Base-by-base conservation (phyloP, 2,329 filamentous ascomycete genomes). In the Penicillium sp. region DNA sequence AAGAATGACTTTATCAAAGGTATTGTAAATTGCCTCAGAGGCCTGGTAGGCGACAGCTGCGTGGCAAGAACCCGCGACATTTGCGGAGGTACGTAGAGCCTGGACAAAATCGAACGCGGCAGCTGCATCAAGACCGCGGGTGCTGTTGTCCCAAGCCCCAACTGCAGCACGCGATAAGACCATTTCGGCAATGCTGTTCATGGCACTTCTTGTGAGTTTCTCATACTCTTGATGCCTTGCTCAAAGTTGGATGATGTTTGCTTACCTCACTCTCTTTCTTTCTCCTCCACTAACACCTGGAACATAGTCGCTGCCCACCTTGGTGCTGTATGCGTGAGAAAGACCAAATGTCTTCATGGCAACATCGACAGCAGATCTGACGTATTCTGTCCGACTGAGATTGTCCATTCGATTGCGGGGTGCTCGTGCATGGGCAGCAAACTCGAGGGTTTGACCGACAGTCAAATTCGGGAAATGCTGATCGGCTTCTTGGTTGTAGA, bases 381-480 rank as follows among this genome's bases (percentile, higher is more conserved):
- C 65, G 35, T 74, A 71, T 57, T 73, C 66, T 5, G 69, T 61
- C 27, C 61, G 47, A 6, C 56, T 59, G 51, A 63, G 57, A 8
- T 51, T 56, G 18, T 56, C 42, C 11, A 56, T 30, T 9, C 58
- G 54, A 23, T 52, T 49, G 13, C 57, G 56, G 3, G 79, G 77
- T 9, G 75, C 77, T 9, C 78, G 72, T 3, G 88, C 86, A 18
- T 81, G 78, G 7, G 88, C 87, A n/a, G 89, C 88, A 59, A 91
- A 91, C 48, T 83, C 84, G 38, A 92, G 80, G 1, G 89, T 92
- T 64, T 91, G 85, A 47, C 88, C 87, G 34, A 91, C 88, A 1
- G 83, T 61, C 27, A 67, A 53, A 35, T 62, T 53, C 91, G 70
- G 27, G 87, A 93, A 86, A 63, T 92, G 76, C 8, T 61, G 51